phyloP scores from a whole-genome alignment of 164 flowering plant genomes.

The Berberis thunbergii region DNA sequence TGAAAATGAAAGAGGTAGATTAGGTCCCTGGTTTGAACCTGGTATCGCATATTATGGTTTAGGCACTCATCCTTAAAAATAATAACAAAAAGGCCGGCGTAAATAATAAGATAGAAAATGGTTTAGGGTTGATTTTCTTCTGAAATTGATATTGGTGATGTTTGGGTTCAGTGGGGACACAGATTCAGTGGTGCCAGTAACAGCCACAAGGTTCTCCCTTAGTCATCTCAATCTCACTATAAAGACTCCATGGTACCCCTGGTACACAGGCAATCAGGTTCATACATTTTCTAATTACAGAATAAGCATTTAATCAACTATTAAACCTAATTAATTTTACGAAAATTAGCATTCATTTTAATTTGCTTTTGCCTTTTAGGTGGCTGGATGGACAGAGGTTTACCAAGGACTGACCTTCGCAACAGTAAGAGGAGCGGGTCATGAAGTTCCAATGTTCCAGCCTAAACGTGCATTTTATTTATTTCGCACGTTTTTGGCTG shows the following conservation, averaged over 20 bases:
- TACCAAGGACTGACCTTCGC: slow-evolving; percentile 81
- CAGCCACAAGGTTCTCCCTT: slow-evolving; percentile 76
- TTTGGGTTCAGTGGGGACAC: slow-evolving; percentile 64
- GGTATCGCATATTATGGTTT: no score
- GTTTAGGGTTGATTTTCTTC: not conserved
- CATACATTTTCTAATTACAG: no score
- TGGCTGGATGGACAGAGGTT: slow-evolving; percentile 88
- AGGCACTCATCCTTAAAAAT: no score
- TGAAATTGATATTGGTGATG: not conserved
- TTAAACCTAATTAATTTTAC: no score
- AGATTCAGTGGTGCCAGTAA: slow-evolving; percentile 89
- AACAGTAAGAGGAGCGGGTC: slow-evolving; percentile 85
- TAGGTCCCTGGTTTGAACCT: no score
- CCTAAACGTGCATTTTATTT: slow-evolving; percentile 48
- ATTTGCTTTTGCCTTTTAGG: slow-evolving; percentile 22
- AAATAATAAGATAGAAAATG: no score
- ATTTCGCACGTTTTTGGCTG: slow-evolving; percentile 49
- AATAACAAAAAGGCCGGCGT: no score
- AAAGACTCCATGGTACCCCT: slow-evolving; percentile 78
- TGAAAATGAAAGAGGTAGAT: no score
- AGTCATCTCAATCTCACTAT: slow-evolving; percentile 55
- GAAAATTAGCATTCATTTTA: no score
- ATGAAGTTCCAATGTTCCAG: slow-evolving; percentile 71
- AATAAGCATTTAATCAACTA: no score
- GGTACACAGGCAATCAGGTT: slow-evolving; percentile 69